Conservation (phyloP, 768 basidiomycete genomes). For the Artomyces pyxidatus region DNA sequence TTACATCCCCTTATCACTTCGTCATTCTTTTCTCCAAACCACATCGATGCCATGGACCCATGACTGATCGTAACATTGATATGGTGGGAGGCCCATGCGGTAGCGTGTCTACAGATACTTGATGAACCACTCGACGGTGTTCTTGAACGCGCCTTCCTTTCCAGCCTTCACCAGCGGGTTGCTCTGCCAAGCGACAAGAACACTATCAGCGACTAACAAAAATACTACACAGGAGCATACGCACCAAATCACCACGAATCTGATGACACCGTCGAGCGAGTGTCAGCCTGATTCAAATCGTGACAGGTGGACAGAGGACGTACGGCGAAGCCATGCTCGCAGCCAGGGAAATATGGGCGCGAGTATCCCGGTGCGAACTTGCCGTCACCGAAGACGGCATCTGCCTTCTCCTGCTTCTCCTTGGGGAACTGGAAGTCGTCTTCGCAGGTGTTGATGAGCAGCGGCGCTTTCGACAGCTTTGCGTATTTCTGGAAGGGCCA, state of each 20-base stretch:
- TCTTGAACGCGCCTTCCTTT: conserved; percentile 34
- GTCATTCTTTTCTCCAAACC: neutral
- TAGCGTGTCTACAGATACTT: conserved; percentile 20
- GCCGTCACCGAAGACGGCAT: conserved; percentile 31
- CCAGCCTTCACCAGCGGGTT: conserved; percentile 25
- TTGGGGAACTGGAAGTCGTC: conserved; percentile 26
- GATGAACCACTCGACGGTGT: conserved; percentile 27
- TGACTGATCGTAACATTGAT: neutral
- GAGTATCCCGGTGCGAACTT: conserved; percentile 31
- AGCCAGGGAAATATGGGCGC: conserved; percentile 29
- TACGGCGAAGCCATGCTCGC: conserved; percentile 34
- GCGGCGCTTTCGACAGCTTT: conserved; percentile 27
- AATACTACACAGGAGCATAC: neutral
- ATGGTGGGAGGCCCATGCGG: no score
- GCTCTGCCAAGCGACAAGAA: conserved; percentile 21
- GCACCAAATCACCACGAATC: conserved; percentile 6
- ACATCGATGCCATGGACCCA: neutral
- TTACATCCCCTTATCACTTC: neutral
- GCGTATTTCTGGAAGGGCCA: conserved; percentile 23
- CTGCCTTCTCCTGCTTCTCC: conserved; percentile 26
- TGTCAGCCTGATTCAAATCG: conserved; percentile 16
- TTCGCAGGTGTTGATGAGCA: conserved; percentile 36
- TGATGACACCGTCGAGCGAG: conserved; percentile 27
- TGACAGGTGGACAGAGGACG: conserved; percentile 11
- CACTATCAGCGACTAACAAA: conserved; percentile 1